A percentile compares a stretch with the other conserved stretches of the same genome.
phyloP scores from a whole-genome alignment of 106 monocot genomes.

The Gastrodia elata region DNA sequence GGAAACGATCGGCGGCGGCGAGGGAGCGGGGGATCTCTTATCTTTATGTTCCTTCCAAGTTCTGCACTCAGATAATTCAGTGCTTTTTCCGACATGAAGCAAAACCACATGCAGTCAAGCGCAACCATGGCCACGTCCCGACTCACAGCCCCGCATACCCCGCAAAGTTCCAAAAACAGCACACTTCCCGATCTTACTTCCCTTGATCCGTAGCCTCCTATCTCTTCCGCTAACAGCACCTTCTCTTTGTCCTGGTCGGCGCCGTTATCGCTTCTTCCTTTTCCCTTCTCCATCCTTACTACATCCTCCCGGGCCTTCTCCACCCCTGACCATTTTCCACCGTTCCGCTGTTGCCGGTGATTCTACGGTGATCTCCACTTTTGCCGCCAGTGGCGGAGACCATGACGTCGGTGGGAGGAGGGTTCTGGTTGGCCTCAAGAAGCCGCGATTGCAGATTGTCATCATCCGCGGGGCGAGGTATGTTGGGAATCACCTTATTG shows the following conservation, averaged over 20 bases:
- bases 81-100: slow-evolving; percentile 11
- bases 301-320: background rate
- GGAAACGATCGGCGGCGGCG: no score
- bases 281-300: background rate
- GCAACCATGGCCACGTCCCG: background rate
- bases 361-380: background rate
- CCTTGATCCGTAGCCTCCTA: slow-evolving; percentile 6
- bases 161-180: background rate
- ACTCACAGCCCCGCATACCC: slow-evolving; percentile 1
- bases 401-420: background rate
- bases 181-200: background rate
- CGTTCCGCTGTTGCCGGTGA: background rate
- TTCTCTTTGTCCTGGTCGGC: slow-evolving; percentile 17
- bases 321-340: background rate
- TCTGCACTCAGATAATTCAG: no score
- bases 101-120: slow-evolving; percentile 14
- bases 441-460: slow-evolving; percentile 23
- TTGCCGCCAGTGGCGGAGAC: no score
- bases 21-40: no score
- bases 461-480: slow-evolving; percentile 67
- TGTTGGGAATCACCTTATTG: slow-evolving; percentile 58
- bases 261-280: slow-evolving; percentile 12
- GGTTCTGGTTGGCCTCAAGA: slow-evolving; percentile 3
- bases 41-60: no score
- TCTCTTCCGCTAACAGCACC: slow-evolving; percentile 7